These are phyloP conservation scores for Vigna unguiculata DNA, from an alignment of 306 rosid species.

Conservation along the genomic window DNA sequence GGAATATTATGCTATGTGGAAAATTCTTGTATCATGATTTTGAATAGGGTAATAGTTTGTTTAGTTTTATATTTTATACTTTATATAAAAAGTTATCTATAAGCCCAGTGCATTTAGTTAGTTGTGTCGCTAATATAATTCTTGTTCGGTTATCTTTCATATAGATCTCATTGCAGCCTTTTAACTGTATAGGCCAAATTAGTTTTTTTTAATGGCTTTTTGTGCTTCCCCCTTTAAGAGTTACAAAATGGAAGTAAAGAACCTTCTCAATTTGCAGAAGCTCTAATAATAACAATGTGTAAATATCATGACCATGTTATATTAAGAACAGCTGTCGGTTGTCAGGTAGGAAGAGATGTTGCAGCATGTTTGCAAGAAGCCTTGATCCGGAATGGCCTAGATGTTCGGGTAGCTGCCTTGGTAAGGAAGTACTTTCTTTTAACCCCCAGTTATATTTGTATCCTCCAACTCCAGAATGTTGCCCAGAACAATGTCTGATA, in stretches of 20 bases:
- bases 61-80: not conserved
- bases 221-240: not conserved
- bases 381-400: constrained; percentile 66
- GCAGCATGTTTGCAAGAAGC: constrained; percentile 79
- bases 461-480: not conserved
- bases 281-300: constrained; percentile 14
- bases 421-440: constrained; percentile 57
- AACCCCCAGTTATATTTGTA: not conserved
- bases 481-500: not conserved
- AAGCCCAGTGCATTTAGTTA: not conserved
- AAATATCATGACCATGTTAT: constrained; percentile 11
- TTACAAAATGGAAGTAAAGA: constrained; percentile 9
- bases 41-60: constrained; percentile 2
- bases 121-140: not conserved
- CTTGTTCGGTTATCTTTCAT: not conserved
- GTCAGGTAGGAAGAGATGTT: constrained; percentile 87
- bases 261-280: constrained; percentile 19
- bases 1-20: constrained; percentile 20
- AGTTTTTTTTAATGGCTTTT: constrained; percentile 23
- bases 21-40: constrained; percentile 1
- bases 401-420: constrained; percentile 79
- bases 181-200: constrained; percentile 23
- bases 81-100: not conserved
- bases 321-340: constrained; percentile 37
- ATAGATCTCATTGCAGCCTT: not conserved